These are phyloP conservation scores for Diaporthe batatas DNA, from an alignment of 2,329 filamentous ascomycete species.

Conservation along the genomic window DNA sequence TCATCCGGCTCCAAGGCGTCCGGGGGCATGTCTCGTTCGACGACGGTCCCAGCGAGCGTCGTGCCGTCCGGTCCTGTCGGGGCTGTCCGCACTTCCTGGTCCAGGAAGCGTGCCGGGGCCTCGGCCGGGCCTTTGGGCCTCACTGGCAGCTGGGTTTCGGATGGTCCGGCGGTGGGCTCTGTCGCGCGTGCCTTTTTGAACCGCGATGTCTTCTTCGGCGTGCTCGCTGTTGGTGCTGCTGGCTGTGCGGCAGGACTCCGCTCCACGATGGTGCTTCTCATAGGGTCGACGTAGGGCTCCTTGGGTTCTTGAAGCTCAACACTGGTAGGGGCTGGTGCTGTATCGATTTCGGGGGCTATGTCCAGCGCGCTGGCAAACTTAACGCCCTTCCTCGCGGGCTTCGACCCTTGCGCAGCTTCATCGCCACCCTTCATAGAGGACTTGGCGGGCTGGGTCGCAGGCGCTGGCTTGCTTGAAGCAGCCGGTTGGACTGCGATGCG, in stretches of 20 bases:
- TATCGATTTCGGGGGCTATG: slow-evolving; percentile 65
- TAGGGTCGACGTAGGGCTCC: slow-evolving; percentile 44
- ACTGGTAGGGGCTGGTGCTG: slow-evolving; percentile 47
- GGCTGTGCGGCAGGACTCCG: slow-evolving; percentile 43
- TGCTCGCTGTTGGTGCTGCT: slow-evolving; percentile 39
- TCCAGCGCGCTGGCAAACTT: slow-evolving; percentile 84
- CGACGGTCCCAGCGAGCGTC: slow-evolving; percentile 71
- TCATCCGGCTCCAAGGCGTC: slow-evolving; percentile 67
- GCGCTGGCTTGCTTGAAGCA: slow-evolving; percentile 21
- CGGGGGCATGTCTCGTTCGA: slow-evolving; percentile 64
- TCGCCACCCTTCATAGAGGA: slow-evolving; percentile 46
- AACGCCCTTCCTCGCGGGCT: slow-evolving; percentile 72
- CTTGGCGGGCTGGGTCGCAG: slow-evolving; percentile 48
- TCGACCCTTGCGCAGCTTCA: slow-evolving; percentile 41
- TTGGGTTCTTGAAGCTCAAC: slow-evolving; percentile 45
- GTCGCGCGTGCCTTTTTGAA: slow-evolving; percentile 61
- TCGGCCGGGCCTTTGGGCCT: slow-evolving; percentile 58
- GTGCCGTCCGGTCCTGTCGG: slow-evolving; percentile 65
- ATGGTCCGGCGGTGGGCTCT: slow-evolving; percentile 39
- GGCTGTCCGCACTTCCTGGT: slow-evolving; percentile 50
- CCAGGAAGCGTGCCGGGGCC: slow-evolving; percentile 56
- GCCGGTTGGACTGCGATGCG: slow-evolving; percentile 64
- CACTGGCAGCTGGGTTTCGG: slow-evolving; percentile 17
- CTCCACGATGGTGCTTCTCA: slow-evolving; percentile 48
- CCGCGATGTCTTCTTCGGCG: slow-evolving; percentile 61